Percentiles rank a stretch among this genome's conserved stretches.
These are phyloP conservation scores for Malassezia yamatoensis DNA, from an alignment of 1,284 basidiomycete genomes.

Conservation along the genomic window DNA sequence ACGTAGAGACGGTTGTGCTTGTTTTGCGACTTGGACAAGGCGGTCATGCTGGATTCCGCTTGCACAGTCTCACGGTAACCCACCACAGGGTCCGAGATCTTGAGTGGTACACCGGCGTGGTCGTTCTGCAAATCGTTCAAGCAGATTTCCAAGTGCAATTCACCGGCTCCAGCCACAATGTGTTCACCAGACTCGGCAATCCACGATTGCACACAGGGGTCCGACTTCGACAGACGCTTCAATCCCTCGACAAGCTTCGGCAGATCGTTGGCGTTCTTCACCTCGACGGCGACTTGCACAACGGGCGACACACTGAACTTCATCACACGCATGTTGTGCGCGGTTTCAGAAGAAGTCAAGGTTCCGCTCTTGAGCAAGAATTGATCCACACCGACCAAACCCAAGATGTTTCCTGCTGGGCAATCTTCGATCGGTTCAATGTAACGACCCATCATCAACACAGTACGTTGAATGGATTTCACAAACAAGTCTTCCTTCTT, in stretches of 20 bases:
- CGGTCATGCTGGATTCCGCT: constrained; percentile 87
- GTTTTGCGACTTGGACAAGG: constrained; percentile 98
- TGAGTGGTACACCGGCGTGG: constrained; percentile 97
- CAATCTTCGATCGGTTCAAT: constrained; percentile 99
- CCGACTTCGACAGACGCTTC: constrained; percentile 99
- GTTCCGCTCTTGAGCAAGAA: constrained; percentile 98
- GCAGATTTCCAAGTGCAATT: constrained; percentile 98
- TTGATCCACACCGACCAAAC: constrained; percentile 99
- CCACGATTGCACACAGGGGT: constrained; percentile 96
- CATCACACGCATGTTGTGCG: constrained; percentile 99
- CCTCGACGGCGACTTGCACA: constrained; percentile 98
- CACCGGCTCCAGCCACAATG: constrained; percentile 98
- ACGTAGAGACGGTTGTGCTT: constrained; percentile 99
- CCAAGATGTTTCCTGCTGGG: constrained; percentile 95
- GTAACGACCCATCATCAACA: constrained; percentile 99
- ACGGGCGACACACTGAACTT: constrained; percentile 84
- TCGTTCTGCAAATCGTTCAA: constrained; percentile 99
- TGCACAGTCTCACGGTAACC: constrained; percentile 97
- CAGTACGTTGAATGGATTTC: constrained; percentile 97
- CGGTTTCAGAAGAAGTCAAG: constrained; percentile 91
- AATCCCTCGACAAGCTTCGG: constrained; percentile 99
- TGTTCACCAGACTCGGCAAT: constrained; percentile 89
- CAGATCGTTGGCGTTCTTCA: constrained; percentile 98
- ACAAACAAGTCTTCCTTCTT: constrained; percentile 98
- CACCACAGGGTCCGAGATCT: constrained; percentile 97